Conservation (phyloP, 2,329 filamentous ascomycete genomes). For the Myriosclerotinia scirpicola region DNA sequence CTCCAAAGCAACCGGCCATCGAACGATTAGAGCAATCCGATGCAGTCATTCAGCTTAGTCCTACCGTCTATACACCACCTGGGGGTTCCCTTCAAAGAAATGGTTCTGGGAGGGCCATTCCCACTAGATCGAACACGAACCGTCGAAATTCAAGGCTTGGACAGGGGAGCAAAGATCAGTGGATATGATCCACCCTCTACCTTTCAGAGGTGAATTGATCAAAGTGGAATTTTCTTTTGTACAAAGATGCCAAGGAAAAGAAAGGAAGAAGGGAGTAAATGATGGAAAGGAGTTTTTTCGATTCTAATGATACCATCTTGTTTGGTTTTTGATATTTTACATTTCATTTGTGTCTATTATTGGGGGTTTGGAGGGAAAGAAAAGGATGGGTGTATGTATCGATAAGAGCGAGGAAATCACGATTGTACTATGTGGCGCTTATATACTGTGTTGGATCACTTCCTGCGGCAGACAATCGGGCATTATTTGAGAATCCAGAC, state of each 20-base stretch:
- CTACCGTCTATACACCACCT: slow-evolving; percentile 50
- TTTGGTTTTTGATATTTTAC: background rate
- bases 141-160: slow-evolving; percentile 3
- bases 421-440: background rate
- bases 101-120: background rate
- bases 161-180: background rate
- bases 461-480: background rate
- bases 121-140: background rate
- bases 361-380: background rate
- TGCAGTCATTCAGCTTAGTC: slow-evolving; percentile 44
- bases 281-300: background rate
- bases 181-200: background rate
- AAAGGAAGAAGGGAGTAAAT: background rate
- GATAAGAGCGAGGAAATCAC: background rate
- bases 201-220: background rate
- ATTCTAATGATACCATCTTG: slow-evolving; percentile 5
- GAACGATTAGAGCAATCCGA: slow-evolving; percentile 39
- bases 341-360: background rate
- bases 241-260: background rate
- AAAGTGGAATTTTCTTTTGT: background rate
- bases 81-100: slow-evolving; percentile 20
- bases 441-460: background rate
- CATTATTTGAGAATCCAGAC: background rate
- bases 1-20: slow-evolving; percentile 29
- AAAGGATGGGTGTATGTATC: background rate